These are phyloP conservation scores for Nitzschia putrida DNA, from an alignment of 108 stramenopile genomes.

Conservation along the genomic window DNA sequence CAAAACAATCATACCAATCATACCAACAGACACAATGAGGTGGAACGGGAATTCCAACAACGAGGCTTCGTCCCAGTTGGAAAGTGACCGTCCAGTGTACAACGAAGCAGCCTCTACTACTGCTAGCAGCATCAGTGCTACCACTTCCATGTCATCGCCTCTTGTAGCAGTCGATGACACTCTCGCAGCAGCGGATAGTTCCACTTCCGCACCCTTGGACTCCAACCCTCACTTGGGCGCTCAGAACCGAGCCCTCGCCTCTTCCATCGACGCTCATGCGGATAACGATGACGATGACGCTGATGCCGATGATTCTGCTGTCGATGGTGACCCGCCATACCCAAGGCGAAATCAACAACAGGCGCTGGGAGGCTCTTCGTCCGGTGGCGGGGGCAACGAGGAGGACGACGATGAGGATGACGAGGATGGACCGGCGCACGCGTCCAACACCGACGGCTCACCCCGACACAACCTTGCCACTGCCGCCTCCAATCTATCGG, in stretches of 20 bases:
- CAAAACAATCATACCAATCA: no score
- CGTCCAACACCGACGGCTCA: not conserved
- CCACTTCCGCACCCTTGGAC: not conserved
- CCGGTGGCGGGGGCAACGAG: not conserved
- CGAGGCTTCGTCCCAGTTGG: no score
- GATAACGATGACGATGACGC: not conserved
- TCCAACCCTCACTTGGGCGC: conserved; percentile 5
- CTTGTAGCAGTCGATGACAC: not conserved
- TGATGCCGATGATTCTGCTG: not conserved
- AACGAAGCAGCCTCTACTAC: conserved; percentile 2
- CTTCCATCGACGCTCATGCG: not conserved
- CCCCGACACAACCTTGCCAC: not conserved
- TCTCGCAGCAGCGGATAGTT: not conserved
- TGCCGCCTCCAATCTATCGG: not conserved
- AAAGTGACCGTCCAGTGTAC: no score
- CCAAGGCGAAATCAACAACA: conserved; percentile 9
- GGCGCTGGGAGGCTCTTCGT: not conserved
- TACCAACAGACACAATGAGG: no score
- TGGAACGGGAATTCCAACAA: no score
- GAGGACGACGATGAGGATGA: conserved; percentile 9
- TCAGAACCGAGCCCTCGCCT: conserved; percentile 9
- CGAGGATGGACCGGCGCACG: not conserved
- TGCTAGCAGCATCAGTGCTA: not conserved
- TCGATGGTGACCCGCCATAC: conserved; percentile 27
- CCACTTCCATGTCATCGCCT: not conserved